Percentiles rank a stretch among this genome's conserved stretches.
These are phyloP conservation scores for Globisporangium lucens DNA, from an alignment of 352 stramenopile species.

Conservation along the genomic window DNA sequence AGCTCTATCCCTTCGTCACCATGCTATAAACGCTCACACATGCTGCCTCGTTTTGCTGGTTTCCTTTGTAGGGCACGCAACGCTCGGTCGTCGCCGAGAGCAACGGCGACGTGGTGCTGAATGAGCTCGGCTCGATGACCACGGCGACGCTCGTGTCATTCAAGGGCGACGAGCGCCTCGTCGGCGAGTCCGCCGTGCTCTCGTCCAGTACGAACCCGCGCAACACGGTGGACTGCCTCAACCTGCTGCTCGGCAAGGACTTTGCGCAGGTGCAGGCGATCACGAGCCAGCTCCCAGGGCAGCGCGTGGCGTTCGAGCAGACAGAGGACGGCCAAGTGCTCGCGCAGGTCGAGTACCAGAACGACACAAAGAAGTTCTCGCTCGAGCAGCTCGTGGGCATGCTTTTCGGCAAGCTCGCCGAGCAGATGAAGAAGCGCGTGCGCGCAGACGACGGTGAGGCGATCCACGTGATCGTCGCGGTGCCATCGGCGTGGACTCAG, in stretches of 20 bases:
- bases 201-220: conserved; percentile 79
- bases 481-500: conserved; percentile 57
- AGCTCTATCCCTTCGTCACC: not conserved
- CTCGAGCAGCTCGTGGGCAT: conserved; percentile 24
- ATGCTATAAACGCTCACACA: conserved; percentile 2
- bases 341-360: conserved; percentile 61
- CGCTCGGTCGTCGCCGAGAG: conserved; percentile 70
- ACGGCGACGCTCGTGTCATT: conserved; percentile 87
- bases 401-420: too few relatives aligned
- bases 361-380: conserved; percentile 45
- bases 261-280: conserved; percentile 40
- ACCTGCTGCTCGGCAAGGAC: conserved; percentile 62
- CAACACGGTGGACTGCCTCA: conserved; percentile 78
- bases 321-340: conserved; percentile 31
- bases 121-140: conserved; percentile 87
- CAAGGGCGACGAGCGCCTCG: conserved; percentile 77
- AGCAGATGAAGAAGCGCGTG: conserved; percentile 60
- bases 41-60: not conserved
- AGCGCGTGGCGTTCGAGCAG: conserved; percentile 44
- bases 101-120: conserved; percentile 82
- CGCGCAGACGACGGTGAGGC: conserved; percentile 21
- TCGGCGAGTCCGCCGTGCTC: conserved; percentile 84
- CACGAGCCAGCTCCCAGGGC: conserved; percentile 39
- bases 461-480: conserved; percentile 65
- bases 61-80: conserved; percentile 51